These are phyloP conservation scores for Pestalotiopsis sp. DNA, from an alignment of 2,329 filamentous ascomycete species.

Conservation along the genomic window DNA sequence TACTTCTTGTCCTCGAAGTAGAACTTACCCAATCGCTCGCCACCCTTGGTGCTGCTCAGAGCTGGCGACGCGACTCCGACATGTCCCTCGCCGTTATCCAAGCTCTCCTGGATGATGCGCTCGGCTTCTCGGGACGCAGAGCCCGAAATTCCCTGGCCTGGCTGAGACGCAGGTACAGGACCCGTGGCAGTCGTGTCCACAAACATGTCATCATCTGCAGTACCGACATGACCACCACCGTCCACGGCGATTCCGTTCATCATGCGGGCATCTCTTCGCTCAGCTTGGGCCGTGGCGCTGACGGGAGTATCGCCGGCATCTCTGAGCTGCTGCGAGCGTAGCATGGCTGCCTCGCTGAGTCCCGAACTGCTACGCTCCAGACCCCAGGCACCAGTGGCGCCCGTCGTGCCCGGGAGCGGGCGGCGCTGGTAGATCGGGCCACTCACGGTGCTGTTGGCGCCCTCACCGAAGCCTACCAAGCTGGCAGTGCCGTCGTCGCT, in stretches of 20 bases:
- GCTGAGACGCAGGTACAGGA: slow-evolving; percentile 47
- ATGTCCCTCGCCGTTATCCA: slow-evolving; percentile 53
- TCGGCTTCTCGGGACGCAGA: slow-evolving; percentile 55
- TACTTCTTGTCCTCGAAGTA: slow-evolving; percentile 59
- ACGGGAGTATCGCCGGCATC: slow-evolving; percentile 43
- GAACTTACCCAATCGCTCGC: slow-evolving; percentile 56
- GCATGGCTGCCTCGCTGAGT: slow-evolving; percentile 46
- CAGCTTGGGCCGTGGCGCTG: slow-evolving; percentile 49
- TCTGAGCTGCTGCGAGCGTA: slow-evolving; percentile 29
- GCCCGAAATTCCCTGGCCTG: slow-evolving; percentile 35
- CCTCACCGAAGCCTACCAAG: slow-evolving; percentile 90
- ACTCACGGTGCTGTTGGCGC: slow-evolving; percentile 81
- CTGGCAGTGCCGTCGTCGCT: slow-evolving; percentile 84
- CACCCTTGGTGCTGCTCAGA: slow-evolving; percentile 46
- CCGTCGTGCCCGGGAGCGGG: slow-evolving; percentile 41
- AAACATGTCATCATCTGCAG: slow-evolving; percentile 52
- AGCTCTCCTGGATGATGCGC: slow-evolving; percentile 62
- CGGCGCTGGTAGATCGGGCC: slow-evolving; percentile 71
- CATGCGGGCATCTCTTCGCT: slow-evolving; percentile 64
- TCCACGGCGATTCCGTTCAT: slow-evolving; percentile 68
- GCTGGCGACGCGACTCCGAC: slow-evolving; percentile 33
- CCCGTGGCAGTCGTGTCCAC: slow-evolving; percentile 67
- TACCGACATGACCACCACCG: slow-evolving; percentile 42
- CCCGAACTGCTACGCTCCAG: slow-evolving; percentile 56
- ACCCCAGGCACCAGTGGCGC: slow-evolving; percentile 36